Evolutionary conservation across 768 basidiomycete species (phyloP).

Genomic region (Aureoboletus auriporus): DNA sequence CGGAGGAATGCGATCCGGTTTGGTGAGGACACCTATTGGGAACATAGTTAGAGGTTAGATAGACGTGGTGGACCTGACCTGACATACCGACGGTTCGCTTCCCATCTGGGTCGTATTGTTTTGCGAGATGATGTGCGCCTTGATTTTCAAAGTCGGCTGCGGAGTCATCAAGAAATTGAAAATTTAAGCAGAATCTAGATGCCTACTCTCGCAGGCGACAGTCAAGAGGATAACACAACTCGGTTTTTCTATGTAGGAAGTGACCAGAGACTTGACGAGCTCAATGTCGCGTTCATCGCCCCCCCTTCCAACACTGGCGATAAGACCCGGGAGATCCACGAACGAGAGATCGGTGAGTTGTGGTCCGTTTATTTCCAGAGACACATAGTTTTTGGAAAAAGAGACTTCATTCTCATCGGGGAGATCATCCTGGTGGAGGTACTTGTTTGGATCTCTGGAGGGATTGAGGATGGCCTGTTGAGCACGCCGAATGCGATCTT

Average conservation of each 20-base stretch:
- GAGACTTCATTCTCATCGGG: conserved; percentile 20
- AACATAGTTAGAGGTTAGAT: conserved; percentile 34
- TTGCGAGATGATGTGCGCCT: conserved; percentile 64
- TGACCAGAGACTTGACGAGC: conserved; percentile 56
- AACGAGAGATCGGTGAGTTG: conserved; percentile 63
- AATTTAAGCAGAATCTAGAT: neutral
- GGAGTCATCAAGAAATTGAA: conserved; percentile 32
- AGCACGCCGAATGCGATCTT: conserved; percentile 63
- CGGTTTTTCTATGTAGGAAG: conserved; percentile 55
- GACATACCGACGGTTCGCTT: conserved; percentile 63
- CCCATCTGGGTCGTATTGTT: conserved; percentile 55
- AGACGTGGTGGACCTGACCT: conserved; percentile 37
- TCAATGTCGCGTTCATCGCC: conserved; percentile 55
- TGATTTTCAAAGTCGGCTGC: conserved; percentile 82
- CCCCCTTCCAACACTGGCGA: conserved; percentile 48
- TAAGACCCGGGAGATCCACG: conserved; percentile 61
- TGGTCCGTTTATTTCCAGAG: conserved; percentile 53
- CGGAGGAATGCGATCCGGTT: conserved; percentile 54
- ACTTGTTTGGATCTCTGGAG: conserved; percentile 13
- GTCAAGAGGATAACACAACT: conserved; percentile 71
- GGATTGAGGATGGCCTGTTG: conserved; percentile 68
- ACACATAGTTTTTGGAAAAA: conserved; percentile 57
- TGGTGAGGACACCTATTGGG: conserved; percentile 45
- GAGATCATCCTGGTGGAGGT: conserved; percentile 9
- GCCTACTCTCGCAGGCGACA: conserved; percentile 42